Evolutionary conservation across 768 basidiomycete species (phyloP).

Genomic region (Mycena kentingensis): DNA sequence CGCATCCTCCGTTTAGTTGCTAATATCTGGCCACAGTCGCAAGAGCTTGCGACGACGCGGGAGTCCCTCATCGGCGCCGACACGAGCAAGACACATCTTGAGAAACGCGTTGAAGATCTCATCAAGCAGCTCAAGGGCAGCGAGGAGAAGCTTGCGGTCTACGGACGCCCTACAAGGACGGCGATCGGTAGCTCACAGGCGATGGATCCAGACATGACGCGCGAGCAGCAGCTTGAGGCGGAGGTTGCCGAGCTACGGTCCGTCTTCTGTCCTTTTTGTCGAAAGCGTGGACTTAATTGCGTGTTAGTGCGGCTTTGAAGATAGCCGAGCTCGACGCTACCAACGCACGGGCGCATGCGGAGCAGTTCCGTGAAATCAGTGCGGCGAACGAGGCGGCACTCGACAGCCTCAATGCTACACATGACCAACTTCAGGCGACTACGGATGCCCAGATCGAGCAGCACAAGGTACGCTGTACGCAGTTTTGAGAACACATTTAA

Average conservation of each 20-base stretch:
- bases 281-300: background rate
- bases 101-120: slow-evolving; percentile 68
- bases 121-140: slow-evolving; percentile 68
- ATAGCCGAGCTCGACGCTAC: slow-evolving; percentile 76
- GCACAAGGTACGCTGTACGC: slow-evolving; percentile 70
- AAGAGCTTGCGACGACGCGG: slow-evolving; percentile 67
- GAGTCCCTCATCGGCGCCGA: slow-evolving; percentile 72
- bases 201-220: slow-evolving; percentile 50
- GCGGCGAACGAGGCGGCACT: slow-evolving; percentile 81
- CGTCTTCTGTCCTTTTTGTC: slow-evolving; percentile 19
- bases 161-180: slow-evolving; percentile 64
- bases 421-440: slow-evolving; percentile 77
- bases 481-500: no score
- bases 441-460: slow-evolving; percentile 69
- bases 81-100: slow-evolving; percentile 77
- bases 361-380: slow-evolving; percentile 87
- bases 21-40: slow-evolving; percentile 47
- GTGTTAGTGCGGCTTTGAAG: slow-evolving; percentile 67
- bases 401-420: slow-evolving; percentile 64
- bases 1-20: background rate
- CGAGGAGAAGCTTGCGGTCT: slow-evolving; percentile 84
- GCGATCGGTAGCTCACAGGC: slow-evolving; percentile 33
- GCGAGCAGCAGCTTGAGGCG: slow-evolving; percentile 78
- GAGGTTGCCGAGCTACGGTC: slow-evolving; percentile 87
- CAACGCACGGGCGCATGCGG: slow-evolving; percentile 67